phyloP scores from a whole-genome alignment of 306 rosid species.

The Mimosa pudica region DNA sequence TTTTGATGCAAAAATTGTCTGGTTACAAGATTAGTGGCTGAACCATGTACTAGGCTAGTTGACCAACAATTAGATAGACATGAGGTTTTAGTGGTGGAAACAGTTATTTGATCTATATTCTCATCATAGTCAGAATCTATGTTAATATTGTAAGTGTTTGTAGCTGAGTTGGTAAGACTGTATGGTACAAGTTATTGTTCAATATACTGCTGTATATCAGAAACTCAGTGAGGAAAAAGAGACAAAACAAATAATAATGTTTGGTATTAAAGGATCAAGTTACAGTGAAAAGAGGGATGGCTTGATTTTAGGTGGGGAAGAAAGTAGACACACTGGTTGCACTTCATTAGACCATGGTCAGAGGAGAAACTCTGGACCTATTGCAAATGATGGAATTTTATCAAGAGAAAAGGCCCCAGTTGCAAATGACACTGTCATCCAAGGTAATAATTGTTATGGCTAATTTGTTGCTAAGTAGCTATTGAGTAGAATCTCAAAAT shows the following conservation, averaged over 20 bases:
- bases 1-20: background rate
- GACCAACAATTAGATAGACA: background rate
- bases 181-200: background rate
- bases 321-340: constrained; percentile 74
- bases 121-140: background rate
- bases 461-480: too few relatives aligned
- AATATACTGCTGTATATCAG: background rate
- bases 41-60: background rate
- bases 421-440: constrained; percentile 46
- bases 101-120: background rate
- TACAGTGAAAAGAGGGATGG: background rate
- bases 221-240: background rate
- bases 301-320: constrained; percentile 48
- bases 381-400: constrained; percentile 56
- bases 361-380: constrained; percentile 81
- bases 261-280: background rate
- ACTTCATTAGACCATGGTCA: constrained; percentile 72
- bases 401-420: constrained; percentile 69
- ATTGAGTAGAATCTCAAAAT: too few relatives aligned
- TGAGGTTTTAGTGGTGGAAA: background rate
- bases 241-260: background rate
- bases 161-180: background rate
- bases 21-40: background rate
- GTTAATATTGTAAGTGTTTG: background rate
- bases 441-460: too few relatives aligned